Evolutionary conservation across 352 stramenopile species (phyloP), one percentile per base, ranked within the genome.

Genomic region (Phytophthora kernoviae): DNA sequence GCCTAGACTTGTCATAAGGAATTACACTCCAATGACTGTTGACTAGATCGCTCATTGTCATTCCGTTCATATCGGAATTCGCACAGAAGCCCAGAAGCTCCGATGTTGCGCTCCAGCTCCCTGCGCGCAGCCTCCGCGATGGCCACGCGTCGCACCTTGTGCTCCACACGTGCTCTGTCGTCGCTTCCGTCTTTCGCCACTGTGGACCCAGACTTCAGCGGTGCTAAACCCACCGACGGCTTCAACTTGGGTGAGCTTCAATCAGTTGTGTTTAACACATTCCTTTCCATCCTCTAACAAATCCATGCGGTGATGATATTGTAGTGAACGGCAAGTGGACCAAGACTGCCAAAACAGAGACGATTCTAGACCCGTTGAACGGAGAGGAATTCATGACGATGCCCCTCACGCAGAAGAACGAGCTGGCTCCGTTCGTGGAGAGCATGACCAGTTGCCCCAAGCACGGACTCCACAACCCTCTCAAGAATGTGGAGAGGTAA

Each of bases 401-500:
- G 68, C 94, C 96, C 6, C 81, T 97, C 54, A 98, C 96, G 47
- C 78, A 96, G 60, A 82, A 72, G 58, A 53, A 84, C 37, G 96
- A 99, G 71, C 70, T 99, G 11, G 45, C 75, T 47, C 87, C 88
- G 2, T 99, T 99, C 58, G 81, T 98, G 27, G 77, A 98, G 32
- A 98, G 87, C 64, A 90, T 99, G 77, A 76, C 69, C 12, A 82
- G 68, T 24, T 96, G 94, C 49, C 90, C 96, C 10, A 99, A 99
- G 84, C 96, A 95, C 64, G 97, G 97, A 1, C 74, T 99, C 43
- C 97, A 99, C 85, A 99, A 99, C 79, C 97, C 97, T 24, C 82
- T 98, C 45, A 99, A 99, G 84, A 98, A 98, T 69, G 81, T 96
- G 30, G 92, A 99, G 57, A 85, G 96, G 59, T 99, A 98, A 62